Conservation (phyloP, 2,329 filamentous ascomycete genomes). For the Sphaerostilbella broomeana region DNA sequence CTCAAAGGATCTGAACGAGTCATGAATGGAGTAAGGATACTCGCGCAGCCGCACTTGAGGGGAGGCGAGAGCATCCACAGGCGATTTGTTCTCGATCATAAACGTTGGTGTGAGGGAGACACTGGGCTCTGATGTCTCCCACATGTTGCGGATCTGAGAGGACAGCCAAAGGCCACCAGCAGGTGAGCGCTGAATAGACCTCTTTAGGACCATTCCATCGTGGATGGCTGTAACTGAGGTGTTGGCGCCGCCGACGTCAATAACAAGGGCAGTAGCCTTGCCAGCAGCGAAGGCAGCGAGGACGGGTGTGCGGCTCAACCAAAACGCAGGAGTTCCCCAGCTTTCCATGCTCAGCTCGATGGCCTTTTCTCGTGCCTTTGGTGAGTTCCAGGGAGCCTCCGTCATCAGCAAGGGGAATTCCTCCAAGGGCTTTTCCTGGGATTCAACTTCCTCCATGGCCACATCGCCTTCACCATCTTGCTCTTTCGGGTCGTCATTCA, state of each 20-base stretch:
- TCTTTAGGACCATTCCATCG: conserved; percentile 89
- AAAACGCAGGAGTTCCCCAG: conserved; percentile 94
- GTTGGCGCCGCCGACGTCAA: conserved; percentile 85
- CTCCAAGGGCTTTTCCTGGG: conserved; percentile 69
- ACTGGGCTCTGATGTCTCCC: conserved; percentile 61
- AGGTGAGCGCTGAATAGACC: conserved; percentile 78
- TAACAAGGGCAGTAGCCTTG: conserved; percentile 85
- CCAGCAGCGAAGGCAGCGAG: conserved; percentile 87
- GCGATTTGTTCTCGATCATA: conserved; percentile 77
- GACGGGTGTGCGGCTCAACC: conserved; percentile 81
- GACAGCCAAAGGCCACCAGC: conserved; percentile 88
- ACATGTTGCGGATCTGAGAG: conserved; percentile 76
- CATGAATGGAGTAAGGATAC: conserved; percentile 54
- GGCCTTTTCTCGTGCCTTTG: conserved; percentile 84
- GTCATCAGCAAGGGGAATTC: conserved; percentile 92
- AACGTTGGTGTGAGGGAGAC: conserved; percentile 77
- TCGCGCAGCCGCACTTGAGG: conserved; percentile 68
- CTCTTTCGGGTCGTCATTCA: conserved; percentile 61
- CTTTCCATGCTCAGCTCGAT: conserved; percentile 97
- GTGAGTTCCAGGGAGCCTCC: conserved; percentile 85
- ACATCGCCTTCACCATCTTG: conserved; percentile 58
- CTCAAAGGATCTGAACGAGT: conserved; percentile 74
- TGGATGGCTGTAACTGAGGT: conserved; percentile 87
- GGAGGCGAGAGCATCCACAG: conserved; percentile 79
- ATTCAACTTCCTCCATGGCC: conserved; percentile 46